These are phyloP conservation scores for Lipomyces sp. DNA, from an alignment of 805 yeast species.

Conservation along the genomic window DNA sequence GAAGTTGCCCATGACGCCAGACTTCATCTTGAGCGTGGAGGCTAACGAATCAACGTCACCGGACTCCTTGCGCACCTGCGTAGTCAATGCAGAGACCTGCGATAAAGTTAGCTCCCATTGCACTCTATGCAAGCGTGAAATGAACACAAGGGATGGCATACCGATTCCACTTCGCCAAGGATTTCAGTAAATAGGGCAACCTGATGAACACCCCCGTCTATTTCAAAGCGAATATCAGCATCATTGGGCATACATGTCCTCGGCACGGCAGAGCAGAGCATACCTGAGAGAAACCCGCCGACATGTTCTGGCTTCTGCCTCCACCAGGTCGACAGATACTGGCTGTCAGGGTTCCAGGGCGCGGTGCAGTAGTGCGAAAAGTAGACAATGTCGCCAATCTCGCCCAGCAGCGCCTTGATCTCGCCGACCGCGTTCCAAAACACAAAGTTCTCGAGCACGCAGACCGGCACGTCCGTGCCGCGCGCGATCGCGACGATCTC, in stretches of 20 bases:
- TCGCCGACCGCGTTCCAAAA: conserved; percentile 58
- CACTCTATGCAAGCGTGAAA: neutral
- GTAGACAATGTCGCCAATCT: conserved; percentile 60
- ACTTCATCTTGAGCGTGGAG: conserved; percentile 59
- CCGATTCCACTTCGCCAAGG: conserved; percentile 66
- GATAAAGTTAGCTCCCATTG: neutral
- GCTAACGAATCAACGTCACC: conserved; percentile 82
- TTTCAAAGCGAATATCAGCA: neutral
- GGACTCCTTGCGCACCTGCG: conserved; percentile 69
- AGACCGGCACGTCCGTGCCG: conserved; percentile 62
- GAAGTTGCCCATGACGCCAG: conserved; percentile 74
- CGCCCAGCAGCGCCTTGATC: conserved; percentile 56
- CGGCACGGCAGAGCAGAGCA: too few relatives aligned
- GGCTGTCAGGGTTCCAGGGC: conserved; percentile 48
- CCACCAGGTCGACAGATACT: conserved; percentile 69
- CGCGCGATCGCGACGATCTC: conserved; percentile 69
- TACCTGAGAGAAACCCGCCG: conserved; percentile 83
- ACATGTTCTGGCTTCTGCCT: conserved; percentile 85
- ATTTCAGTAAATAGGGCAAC: conserved; percentile 80
- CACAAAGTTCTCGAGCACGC: conserved; percentile 83
- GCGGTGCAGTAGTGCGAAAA: conserved; percentile 47
- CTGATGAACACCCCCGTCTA: conserved; percentile 92
- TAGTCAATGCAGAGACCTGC: conserved; percentile 61
- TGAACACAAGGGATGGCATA: conserved; percentile 39
- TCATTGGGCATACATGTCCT: conserved; percentile 44